Conservation (phyloP, 1,139 yeast genomes). For the Pichiaceae sp. region DNA sequence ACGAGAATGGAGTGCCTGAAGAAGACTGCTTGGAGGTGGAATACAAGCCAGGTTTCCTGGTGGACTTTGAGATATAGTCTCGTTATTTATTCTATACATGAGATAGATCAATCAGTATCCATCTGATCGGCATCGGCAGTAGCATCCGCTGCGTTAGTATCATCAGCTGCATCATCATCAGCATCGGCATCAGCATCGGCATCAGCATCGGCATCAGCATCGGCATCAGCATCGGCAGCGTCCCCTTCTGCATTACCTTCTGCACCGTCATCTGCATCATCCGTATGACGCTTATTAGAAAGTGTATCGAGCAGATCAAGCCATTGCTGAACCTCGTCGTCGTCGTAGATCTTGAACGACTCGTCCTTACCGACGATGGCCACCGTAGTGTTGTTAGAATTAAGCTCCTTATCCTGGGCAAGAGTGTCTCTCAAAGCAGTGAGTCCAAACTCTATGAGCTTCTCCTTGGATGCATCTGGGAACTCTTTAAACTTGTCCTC, state of each 20-base stretch:
- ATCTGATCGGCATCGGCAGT: slow-evolving; percentile 27
- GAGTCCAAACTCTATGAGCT: slow-evolving; percentile 78
- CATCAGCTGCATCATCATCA: slow-evolving; percentile 4
- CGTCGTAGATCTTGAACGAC: slow-evolving; percentile 72
- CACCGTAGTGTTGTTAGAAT: slow-evolving; percentile 75
- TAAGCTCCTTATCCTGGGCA: slow-evolving; percentile 89
- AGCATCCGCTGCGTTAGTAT: slow-evolving; percentile 13
- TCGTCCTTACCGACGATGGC: slow-evolving; percentile 82
- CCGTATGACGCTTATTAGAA: slow-evolving; percentile 40
- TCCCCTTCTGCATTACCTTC: slow-evolving; percentile 26
- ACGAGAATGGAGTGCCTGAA: slow-evolving; percentile 70
- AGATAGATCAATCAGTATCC: slow-evolving; percentile 42
- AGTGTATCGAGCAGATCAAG: slow-evolving; percentile 47
- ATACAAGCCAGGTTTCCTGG: slow-evolving; percentile 49
- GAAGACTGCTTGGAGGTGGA: slow-evolving; percentile 81
- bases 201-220: slow-evolving; percentile 16
- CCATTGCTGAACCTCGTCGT: slow-evolving; percentile 76
- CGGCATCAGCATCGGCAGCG: slow-evolving; percentile 22
- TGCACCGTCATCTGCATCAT: slow-evolving; percentile 30
- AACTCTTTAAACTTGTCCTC: slow-evolving; percentile 76
- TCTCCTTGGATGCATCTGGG: slow-evolving; percentile 53
- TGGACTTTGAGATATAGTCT: slow-evolving; percentile 14
- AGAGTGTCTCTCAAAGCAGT: slow-evolving; percentile 90
- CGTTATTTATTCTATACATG: background rate
- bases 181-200: slow-evolving; percentile 5